Percentiles rank a stretch among this genome's conserved stretches.
phyloP scores from a whole-genome alignment of 768 basidiomycete species.

The Lentinula lateritia region DNA sequence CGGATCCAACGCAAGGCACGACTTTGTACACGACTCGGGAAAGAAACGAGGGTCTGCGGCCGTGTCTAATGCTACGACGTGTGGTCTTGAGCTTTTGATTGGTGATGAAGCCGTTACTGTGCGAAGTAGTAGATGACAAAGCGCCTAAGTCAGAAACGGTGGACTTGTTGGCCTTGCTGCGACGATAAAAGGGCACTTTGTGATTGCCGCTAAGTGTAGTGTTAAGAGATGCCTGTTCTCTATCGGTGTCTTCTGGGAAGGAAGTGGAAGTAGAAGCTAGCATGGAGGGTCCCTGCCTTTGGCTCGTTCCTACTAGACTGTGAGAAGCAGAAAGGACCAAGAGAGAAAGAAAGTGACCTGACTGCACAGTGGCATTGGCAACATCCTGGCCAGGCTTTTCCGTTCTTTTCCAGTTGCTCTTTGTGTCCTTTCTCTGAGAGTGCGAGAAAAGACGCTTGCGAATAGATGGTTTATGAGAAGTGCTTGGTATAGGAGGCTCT shows the following conservation, averaged over 20 bases:
- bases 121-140: conserved; percentile 24
- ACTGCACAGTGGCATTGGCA: conserved; percentile 16
- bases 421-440: conserved; percentile 12
- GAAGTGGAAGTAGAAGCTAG: conserved; percentile 14
- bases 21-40: conserved; percentile 28
- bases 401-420: not conserved
- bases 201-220: conserved; percentile 27
- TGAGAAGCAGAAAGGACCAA: not conserved
- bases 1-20: conserved; percentile 28
- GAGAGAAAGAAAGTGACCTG: not conserved
- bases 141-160: conserved; percentile 26
- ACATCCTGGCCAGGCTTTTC: conserved; percentile 12
- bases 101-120: conserved; percentile 18
- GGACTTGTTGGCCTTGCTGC: conserved; percentile 30
- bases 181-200: conserved; percentile 38
- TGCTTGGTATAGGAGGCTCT: conserved; percentile 6
- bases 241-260: conserved; percentile 21
- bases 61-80: conserved; percentile 8
- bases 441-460: conserved; percentile 27
- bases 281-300: conserved; percentile 9
- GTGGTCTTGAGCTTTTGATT: conserved; percentile 17
- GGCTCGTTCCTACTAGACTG: not conserved
- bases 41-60: conserved; percentile 22
- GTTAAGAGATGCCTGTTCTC: conserved; percentile 36
- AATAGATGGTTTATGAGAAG: conserved; percentile 22